These are phyloP conservation scores for Hapsidospora chrysogenum DNA, from an alignment of 495 filamentous ascomycete species.

Conservation along the genomic window DNA sequence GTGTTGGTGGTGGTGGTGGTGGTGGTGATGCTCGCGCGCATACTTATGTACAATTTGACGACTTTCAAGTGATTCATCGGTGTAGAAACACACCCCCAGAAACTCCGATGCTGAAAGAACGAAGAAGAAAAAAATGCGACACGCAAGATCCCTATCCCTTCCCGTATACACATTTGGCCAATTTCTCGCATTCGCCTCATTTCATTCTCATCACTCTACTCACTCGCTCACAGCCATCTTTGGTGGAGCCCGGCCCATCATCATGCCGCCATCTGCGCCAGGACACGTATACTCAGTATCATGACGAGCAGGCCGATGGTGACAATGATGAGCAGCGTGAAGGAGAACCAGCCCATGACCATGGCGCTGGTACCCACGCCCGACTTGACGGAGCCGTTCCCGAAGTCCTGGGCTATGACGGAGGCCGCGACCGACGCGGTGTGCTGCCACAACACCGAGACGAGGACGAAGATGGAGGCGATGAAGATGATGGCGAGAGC, in stretches of 20 bases:
- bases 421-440: slow-evolving; percentile 88
- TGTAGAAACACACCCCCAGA: too few species aligned
- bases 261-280: slow-evolving; percentile 31
- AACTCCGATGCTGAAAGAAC: too few species aligned
- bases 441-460: slow-evolving; percentile 65
- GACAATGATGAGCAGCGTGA: slow-evolving; percentile 77
- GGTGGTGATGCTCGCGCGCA: too few species aligned
- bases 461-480: slow-evolving; percentile 60
- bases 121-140: too few species aligned
- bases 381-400: slow-evolving; percentile 79
- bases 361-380: slow-evolving; percentile 87
- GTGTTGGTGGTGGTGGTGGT: too few species aligned
- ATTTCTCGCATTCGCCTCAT: neutral
- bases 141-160: too few species aligned
- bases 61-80: too few species aligned
- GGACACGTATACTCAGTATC: slow-evolving; percentile 73
- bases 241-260: neutral
- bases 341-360: slow-evolving; percentile 95
- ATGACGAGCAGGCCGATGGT: slow-evolving; percentile 90
- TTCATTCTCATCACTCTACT: neutral
- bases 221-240: neutral
- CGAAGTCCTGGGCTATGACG: slow-evolving; percentile 83
- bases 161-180: too few species aligned
- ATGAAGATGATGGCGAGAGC: slow-evolving; percentile 67
- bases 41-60: too few species aligned